Percentiles rank a stretch among this genome's conserved stretches.
Conservation (phyloP, 78 protist species). For the Salpingoeca rosetta region DNA sequence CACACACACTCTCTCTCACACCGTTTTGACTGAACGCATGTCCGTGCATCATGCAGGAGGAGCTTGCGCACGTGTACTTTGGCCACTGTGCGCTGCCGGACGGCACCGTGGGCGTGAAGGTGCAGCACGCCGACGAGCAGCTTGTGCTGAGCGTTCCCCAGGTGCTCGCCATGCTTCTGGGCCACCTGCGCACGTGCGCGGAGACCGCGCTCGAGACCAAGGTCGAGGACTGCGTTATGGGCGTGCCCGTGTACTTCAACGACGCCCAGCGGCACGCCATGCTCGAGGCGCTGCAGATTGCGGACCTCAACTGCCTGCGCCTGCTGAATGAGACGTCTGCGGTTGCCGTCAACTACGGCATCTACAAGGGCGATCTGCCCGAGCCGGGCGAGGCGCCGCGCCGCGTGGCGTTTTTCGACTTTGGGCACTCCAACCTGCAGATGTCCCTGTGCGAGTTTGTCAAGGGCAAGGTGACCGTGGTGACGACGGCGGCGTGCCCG, state of each 20-base stretch:
- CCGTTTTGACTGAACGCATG: no score
- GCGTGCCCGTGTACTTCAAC: slow-evolving; percentile 70
- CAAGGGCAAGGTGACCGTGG: slow-evolving; percentile 23
- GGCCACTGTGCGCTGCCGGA: neutral
- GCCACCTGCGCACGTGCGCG: slow-evolving; percentile 51
- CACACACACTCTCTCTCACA: no score
- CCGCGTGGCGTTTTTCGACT: slow-evolving; percentile 67
- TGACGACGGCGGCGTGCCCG: slow-evolving; percentile 39
- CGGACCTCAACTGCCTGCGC: slow-evolving; percentile 74
- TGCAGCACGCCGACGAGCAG: slow-evolving; percentile 48
- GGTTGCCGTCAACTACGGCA: slow-evolving; percentile 82
- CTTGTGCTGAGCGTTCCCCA: slow-evolving; percentile 46
- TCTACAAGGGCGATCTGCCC: slow-evolving; percentile 63
- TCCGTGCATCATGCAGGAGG: no score
- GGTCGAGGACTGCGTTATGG: slow-evolving; percentile 57
- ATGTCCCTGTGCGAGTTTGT: slow-evolving; percentile 51
- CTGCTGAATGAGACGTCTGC: slow-evolving; percentile 85
- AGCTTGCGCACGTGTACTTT: slow-evolving; percentile 3
- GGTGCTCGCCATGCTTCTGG: slow-evolving; percentile 68
- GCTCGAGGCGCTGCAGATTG: slow-evolving; percentile 71
- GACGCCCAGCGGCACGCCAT: slow-evolving; percentile 78
- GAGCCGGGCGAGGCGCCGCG: slow-evolving; percentile 50
- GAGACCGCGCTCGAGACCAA: slow-evolving; percentile 35
- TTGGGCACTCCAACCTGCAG: slow-evolving; percentile 69
- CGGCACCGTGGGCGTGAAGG: slow-evolving; percentile 30